Conservation (phyloP, 192 early-diverging fungal genomes). For the Coemansia sp. region DNA sequence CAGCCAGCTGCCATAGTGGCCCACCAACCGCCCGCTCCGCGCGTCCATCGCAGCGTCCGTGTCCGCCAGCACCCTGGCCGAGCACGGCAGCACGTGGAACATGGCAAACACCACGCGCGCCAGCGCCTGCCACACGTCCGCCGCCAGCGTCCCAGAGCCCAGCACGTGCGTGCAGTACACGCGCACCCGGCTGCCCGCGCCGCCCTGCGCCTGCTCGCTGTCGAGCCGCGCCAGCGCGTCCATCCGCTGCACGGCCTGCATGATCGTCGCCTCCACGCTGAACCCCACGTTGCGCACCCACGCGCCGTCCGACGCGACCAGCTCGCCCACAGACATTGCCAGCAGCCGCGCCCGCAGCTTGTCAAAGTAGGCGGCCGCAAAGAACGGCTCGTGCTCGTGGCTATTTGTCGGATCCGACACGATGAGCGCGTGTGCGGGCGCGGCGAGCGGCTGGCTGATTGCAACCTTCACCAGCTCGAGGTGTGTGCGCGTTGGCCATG, state of each 20-base stretch:
- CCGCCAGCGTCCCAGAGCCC: conserved; percentile 23
- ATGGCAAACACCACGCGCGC: conserved; percentile 38
- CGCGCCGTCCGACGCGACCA: conserved; percentile 31
- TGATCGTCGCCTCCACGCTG: conserved; percentile 48
- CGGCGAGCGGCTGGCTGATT: conserved; percentile 24
- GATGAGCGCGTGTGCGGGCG: conserved; percentile 23
- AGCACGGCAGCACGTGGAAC: conserved; percentile 44
- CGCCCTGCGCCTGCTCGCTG: conserved; percentile 17
- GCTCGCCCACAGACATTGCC: conserved; percentile 15
- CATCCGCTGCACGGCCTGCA: conserved; percentile 34
- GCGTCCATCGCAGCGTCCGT: not conserved
- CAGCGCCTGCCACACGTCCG: conserved; percentile 32
- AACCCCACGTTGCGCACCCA: conserved; percentile 49
- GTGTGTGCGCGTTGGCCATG: conserved; percentile 44
- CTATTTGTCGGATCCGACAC: conserved; percentile 19
- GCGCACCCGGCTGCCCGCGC: conserved; percentile 13
- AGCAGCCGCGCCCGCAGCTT: conserved; percentile 29
- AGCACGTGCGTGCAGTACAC: conserved; percentile 39
- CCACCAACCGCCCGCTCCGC: conserved; percentile 12
- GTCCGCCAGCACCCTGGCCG: conserved; percentile 14
- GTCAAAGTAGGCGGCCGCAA: conserved; percentile 41
- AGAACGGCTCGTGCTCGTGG: conserved; percentile 44
- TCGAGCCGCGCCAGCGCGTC: conserved; percentile 40
- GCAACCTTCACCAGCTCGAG: conserved; percentile 51
- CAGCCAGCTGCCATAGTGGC: conserved; percentile 38